Evolutionary conservation across 2,329 filamentous ascomycete genomes (phyloP).

Genomic region (Fusarium proliferatum): DNA sequence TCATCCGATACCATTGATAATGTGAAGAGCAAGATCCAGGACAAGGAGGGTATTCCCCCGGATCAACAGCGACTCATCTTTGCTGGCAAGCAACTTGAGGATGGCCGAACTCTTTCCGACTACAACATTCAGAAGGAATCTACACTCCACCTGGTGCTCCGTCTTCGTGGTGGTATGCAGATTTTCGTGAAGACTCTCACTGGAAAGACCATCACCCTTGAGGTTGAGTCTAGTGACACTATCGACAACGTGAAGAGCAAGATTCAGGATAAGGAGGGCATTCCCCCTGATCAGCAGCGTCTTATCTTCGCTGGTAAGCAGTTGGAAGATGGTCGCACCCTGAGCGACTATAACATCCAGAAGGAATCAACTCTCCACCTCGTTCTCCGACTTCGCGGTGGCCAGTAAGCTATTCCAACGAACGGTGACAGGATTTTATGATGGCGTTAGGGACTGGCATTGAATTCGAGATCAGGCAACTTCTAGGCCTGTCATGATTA

Average conservation of each 20-base stretch:
- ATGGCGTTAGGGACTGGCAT: slow-evolving; percentile 57
- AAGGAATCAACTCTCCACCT: slow-evolving; percentile 90
- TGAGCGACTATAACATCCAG: slow-evolving; percentile 96
- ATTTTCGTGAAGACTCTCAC: slow-evolving; percentile 85
- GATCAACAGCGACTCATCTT: slow-evolving; percentile 96
- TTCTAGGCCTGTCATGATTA: slow-evolving; percentile 29
- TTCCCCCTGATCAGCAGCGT: slow-evolving; percentile 95
- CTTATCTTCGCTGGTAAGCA: slow-evolving; percentile 97
- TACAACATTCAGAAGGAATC: slow-evolving; percentile 98
- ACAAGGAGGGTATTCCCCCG: slow-evolving; percentile 93
- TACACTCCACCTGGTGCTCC: slow-evolving; percentile 82
- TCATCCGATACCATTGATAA: slow-evolving; percentile 93
- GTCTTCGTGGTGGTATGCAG: slow-evolving; percentile 84
- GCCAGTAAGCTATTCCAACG: slow-evolving; percentile 54
- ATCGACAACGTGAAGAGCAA: slow-evolving; percentile 98
- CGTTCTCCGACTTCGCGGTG: slow-evolving; percentile 90
- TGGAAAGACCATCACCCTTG: slow-evolving; percentile 93
- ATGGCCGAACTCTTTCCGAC: slow-evolving; percentile 89
- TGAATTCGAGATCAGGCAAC: slow-evolving; percentile 32
- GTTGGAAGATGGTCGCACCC: slow-evolving; percentile 90
- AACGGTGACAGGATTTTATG: slow-evolving; percentile 60
- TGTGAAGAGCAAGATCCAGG: slow-evolving; percentile 92
- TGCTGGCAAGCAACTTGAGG: slow-evolving; percentile 92
- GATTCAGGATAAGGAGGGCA: slow-evolving; percentile 99
- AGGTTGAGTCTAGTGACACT: slow-evolving; percentile 89